These are phyloP conservation scores for Colletotrichum orchidophilum DNA, from an alignment of 2,329 filamentous ascomycete species.

Conservation along the genomic window DNA sequence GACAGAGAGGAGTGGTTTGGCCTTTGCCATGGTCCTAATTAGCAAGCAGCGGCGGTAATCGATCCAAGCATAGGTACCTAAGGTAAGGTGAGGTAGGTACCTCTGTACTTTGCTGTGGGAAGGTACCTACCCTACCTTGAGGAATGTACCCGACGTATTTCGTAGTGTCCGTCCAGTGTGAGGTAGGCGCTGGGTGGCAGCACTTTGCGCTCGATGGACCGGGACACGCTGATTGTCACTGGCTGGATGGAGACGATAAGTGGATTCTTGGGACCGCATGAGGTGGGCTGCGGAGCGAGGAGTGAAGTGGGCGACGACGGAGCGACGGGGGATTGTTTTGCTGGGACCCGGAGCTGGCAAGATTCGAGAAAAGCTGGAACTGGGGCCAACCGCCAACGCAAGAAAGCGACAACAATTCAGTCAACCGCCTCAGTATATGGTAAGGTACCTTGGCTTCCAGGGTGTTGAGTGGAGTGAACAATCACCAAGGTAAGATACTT, in stretches of 20 bases:
- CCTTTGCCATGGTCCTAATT: not conserved
- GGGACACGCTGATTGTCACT: conserved; percentile 2
- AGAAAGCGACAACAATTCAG: not conserved
- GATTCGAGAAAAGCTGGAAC: not conserved
- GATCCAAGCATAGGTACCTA: conserved; percentile 12
- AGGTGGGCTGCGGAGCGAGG: not conserved
- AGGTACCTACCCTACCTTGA: not conserved
- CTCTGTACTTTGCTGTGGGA: not conserved
- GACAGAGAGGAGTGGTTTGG: not conserved
- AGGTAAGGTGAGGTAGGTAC: not conserved
- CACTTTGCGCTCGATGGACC: conserved; percentile 6
- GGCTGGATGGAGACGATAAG: not conserved
- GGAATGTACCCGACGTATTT: not conserved
- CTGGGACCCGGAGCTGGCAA: not conserved
- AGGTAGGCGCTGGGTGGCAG: not conserved
- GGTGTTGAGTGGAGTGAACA: not conserved
- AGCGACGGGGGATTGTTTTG: not conserved
- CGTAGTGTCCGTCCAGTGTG: not conserved
- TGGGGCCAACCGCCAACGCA: not conserved
- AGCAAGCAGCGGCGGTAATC: conserved; percentile 14
- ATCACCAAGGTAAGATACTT: not conserved
- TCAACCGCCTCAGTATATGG: too few species aligned
- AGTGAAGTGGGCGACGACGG: not conserved
- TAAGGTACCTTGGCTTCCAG: too few species aligned
- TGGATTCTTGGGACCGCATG: not conserved